A percentile compares a stretch with the other conserved stretches of the same genome.
These are phyloP conservation scores for Cystobasidiaceae sp. DNA, from an alignment of 1,284 basidiomycete genomes.

Conservation along the genomic window DNA sequence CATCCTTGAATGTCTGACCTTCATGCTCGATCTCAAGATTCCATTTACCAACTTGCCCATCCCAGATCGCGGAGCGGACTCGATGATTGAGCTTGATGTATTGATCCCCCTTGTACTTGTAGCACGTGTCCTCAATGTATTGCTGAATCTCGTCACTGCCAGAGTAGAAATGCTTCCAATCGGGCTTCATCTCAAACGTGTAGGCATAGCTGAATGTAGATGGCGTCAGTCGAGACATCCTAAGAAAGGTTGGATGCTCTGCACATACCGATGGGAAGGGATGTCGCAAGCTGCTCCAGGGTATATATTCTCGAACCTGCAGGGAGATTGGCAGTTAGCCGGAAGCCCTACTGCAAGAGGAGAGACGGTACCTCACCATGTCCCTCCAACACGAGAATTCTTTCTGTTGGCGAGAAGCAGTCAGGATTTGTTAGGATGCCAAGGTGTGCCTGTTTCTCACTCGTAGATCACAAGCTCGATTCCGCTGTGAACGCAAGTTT, in stretches of 20 bases:
- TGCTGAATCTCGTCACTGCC: slow-evolving; percentile 38
- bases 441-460: not conserved
- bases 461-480: slow-evolving; percentile 4
- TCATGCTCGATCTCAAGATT: slow-evolving; percentile 33
- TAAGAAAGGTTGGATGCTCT: not conserved
- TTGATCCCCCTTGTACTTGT: slow-evolving; percentile 36
- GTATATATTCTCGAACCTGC: slow-evolving; percentile 21
- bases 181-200: slow-evolving; percentile 7
- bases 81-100: slow-evolving; percentile 40
- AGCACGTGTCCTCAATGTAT: slow-evolving; percentile 39
- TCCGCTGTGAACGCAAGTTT: not conserved
- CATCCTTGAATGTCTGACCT: slow-evolving; percentile 35
- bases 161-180: slow-evolving; percentile 37
- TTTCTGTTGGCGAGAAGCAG: not conserved
- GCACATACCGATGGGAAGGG: slow-evolving; percentile 36
- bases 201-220: not conserved
- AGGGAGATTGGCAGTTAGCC: not conserved
- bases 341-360: not conserved
- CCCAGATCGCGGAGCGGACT: slow-evolving; percentile 39
- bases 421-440: not conserved
- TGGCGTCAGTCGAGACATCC: slow-evolving; percentile 33
- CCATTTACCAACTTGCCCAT: slow-evolving; percentile 39
- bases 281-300: slow-evolving; percentile 41
- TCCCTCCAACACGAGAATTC: slow-evolving; percentile 15
- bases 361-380: not conserved